Percentiles rank a stretch among this genome's conserved stretches.
Evolutionary conservation across 495 filamentous ascomycete genomes (phyloP).

Genomic region (Podospora sp.): DNA sequence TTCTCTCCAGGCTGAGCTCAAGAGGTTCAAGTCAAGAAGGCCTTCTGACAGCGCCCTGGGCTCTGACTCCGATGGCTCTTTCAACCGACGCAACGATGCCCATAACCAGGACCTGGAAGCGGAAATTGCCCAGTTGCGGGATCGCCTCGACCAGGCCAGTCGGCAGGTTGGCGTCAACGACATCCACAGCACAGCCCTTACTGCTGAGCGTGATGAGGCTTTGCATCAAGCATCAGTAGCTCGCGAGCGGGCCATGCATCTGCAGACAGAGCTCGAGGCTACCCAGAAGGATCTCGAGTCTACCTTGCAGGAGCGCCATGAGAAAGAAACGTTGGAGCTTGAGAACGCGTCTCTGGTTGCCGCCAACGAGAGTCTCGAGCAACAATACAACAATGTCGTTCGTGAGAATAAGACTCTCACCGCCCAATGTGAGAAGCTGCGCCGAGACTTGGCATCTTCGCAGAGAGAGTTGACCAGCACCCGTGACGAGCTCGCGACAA

Average conservation of each 20-base stretch:
- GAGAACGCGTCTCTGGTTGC: conserved; percentile 40
- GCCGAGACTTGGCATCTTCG: conserved; percentile 38
- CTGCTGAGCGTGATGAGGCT: conserved; percentile 50
- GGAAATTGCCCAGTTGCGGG: conserved; percentile 44
- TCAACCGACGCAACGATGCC: conserved; percentile 34
- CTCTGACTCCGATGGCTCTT: conserved; percentile 48
- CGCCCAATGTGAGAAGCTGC: conserved; percentile 41
- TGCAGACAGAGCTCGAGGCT: conserved; percentile 45
- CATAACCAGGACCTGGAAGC: conserved; percentile 46
- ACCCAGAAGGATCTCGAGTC: conserved; percentile 42
- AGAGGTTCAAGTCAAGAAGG: conserved; percentile 42
- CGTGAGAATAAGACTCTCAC: conserved; percentile 33
- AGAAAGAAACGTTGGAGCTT: conserved; percentile 37
- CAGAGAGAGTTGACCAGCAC: conserved; percentile 40
- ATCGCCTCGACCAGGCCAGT: conserved; percentile 50
- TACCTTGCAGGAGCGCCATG: conserved; percentile 35
- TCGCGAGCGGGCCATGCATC: conserved; percentile 46
- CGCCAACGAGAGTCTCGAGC: conserved; percentile 38
- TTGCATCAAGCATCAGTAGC: conserved; percentile 46
- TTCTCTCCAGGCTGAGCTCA: conserved; percentile 46
- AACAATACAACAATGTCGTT: conserved; percentile 31
- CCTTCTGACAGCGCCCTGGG: conserved; percentile 48
- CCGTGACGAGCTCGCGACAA: conserved; percentile 39
- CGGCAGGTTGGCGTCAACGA: conserved; percentile 49
- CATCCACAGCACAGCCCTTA: conserved; percentile 49